Base-by-base conservation (phyloP, 2,329 filamentous ascomycete genomes). In the Bipolaris zeicola region DNA sequence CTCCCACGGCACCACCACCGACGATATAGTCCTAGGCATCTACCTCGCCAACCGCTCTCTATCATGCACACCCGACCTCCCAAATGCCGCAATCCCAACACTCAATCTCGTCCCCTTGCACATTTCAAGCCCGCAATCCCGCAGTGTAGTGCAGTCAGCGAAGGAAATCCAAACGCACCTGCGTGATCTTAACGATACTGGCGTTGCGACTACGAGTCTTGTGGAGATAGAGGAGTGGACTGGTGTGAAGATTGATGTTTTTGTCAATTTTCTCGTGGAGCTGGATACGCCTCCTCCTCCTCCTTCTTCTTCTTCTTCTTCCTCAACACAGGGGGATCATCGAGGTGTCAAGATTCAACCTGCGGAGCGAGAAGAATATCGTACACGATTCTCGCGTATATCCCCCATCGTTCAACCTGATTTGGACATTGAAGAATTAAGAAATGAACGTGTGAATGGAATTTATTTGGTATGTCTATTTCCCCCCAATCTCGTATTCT, bases 31-130 rank as follows among this genome's bases (percentile, higher is more conserved):
- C 0, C 82, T 96, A 48, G 93, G 92, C 1, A 76, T 96, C 20
- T 97, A 96, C 73, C 83, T 96, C 7, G 90, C 92, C 39, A 96
- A 96, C 71, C 85, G 92, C 49, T 82, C 83, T 0, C 79, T 83
- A 10, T 77, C 79, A 11, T 31, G 28, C 20, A 75, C 82, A 7
- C 77, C 82, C 3, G 77, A 81, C 3, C 71, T 86, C 1, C 77
- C 84, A 2, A 70, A 79, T 0, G 77, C 84, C 2, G 64, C 82
- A 0, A 87, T 86, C 31, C 92, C 93, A 0, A 95, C 91, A 0
- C 81, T 97, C 18, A 93, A 90, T 63, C 81, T 97, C 3, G 82
- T 96, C 1, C 92, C 92, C 0, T 76, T 97, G 0, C 81, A 82
- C 10, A 82, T 95, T 1, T 69, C 63, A 26, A 73, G 5, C 61